These are phyloP conservation scores for Prosopis cineraria DNA, from an alignment of 306 rosid genomes.

Conservation along the genomic window DNA sequence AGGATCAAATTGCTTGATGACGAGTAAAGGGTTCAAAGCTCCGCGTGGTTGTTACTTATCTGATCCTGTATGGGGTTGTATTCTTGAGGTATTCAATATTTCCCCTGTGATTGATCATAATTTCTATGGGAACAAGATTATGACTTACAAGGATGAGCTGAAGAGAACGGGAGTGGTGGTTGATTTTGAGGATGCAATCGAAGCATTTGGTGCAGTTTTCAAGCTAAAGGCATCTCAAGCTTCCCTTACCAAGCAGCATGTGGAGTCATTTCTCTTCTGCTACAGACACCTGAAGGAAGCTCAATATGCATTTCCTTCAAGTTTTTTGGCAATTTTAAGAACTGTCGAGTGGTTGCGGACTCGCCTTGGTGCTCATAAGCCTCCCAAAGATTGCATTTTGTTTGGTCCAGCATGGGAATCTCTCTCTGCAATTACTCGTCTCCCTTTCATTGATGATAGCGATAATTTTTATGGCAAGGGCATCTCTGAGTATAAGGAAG, in stretches of 20 bases:
- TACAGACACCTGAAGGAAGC: conserved; percentile 40
- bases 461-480: conserved; percentile 46
- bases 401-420: conserved; percentile 64
- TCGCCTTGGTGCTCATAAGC: conserved; percentile 40
- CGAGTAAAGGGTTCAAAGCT: conserved; percentile 53
- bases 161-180: conserved; percentile 53
- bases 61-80: conserved; percentile 65
- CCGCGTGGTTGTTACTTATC: conserved; percentile 56
- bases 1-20: conserved; percentile 53
- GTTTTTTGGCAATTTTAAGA: conserved; percentile 30
- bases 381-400: conserved; percentile 65
- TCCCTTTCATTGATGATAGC: conserved; percentile 72
- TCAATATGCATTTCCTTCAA: conserved; percentile 30
- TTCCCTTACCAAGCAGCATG: conserved; percentile 45
- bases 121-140: conserved; percentile 47
- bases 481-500: conserved; percentile 51
- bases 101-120: conserved; percentile 54
- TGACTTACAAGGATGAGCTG: conserved; percentile 40
- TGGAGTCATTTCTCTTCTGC: conserved; percentile 53
- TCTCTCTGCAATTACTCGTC: conserved; percentile 54
- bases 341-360: conserved; percentile 62
- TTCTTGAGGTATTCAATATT: conserved; percentile 55
- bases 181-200: conserved; percentile 55
- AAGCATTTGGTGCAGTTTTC: conserved; percentile 45
- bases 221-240: conserved; percentile 34